phyloP scores from a whole-genome alignment of 2,329 filamentous ascomycete species.

The Colletotrichum scovillei region DNA sequence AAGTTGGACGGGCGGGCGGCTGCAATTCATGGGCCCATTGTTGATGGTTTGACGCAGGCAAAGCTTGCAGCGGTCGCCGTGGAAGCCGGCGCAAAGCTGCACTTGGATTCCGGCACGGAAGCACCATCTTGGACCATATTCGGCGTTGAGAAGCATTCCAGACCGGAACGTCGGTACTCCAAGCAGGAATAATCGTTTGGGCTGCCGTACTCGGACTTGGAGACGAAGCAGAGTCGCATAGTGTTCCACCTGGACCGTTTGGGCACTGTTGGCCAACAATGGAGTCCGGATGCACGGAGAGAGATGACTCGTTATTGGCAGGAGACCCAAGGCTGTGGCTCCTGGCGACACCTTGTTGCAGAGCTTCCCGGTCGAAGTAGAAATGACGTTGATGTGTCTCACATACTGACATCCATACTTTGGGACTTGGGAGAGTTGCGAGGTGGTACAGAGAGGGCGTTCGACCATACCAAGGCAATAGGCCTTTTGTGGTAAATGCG shows the following conservation, averaged over 20 bases:
- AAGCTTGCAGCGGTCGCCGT: neutral
- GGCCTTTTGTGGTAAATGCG: slow-evolving; percentile 17
- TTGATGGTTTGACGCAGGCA: neutral
- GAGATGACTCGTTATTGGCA: neutral
- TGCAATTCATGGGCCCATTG: neutral
- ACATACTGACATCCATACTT: neutral
- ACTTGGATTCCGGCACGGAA: slow-evolving; percentile 7
- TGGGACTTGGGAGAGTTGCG: neutral
- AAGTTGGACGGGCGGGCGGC: neutral
- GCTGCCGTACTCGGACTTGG: slow-evolving; percentile 20
- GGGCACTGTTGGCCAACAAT: slow-evolving; percentile 7
- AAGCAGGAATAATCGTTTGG: slow-evolving; percentile 1
- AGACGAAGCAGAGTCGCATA: slow-evolving; percentile 10
- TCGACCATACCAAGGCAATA: neutral
- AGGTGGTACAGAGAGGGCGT: neutral
- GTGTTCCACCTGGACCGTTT: slow-evolving; percentile 28
- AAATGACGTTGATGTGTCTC: slow-evolving; percentile 23
- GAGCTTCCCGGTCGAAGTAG: slow-evolving; percentile 3
- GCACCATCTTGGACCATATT: slow-evolving; percentile 10
- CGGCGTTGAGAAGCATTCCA: slow-evolving; percentile 2
- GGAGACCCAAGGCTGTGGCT: slow-evolving; percentile 23
- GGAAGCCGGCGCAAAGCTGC: slow-evolving; percentile 2
- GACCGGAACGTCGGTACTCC: slow-evolving; percentile 11
- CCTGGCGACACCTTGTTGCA: slow-evolving; percentile 16
- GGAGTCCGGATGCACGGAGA: slow-evolving; percentile 17